These are phyloP conservation scores for Beauveria pseudobassiana DNA, from an alignment of 2,329 filamentous ascomycete species.

Conservation along the genomic window DNA sequence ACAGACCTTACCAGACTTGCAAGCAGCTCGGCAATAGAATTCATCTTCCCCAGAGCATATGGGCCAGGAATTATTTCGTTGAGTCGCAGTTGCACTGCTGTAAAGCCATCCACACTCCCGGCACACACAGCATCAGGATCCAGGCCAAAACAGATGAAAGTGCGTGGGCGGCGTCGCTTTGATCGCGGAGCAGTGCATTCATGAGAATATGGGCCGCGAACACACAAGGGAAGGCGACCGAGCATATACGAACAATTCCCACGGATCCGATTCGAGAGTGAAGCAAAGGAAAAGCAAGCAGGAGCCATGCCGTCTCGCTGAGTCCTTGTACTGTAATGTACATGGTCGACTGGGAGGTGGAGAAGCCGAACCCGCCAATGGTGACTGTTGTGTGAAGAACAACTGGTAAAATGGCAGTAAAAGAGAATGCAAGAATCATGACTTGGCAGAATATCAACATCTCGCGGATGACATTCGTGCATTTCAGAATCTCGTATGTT, in stretches of 20 bases:
- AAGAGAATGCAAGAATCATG: slow-evolving; percentile 45
- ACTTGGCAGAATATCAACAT: not conserved
- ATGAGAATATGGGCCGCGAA: slow-evolving; percentile 52
- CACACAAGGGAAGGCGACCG: slow-evolving; percentile 52
- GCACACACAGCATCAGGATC: not conserved
- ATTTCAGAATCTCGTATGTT: not conserved
- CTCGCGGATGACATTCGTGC: not conserved
- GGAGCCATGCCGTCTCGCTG: slow-evolving; percentile 63
- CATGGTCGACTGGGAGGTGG: slow-evolving; percentile 53
- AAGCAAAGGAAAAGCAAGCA: slow-evolving; percentile 60
- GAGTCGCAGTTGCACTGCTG: not conserved
- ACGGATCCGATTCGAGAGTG: slow-evolving; percentile 61
- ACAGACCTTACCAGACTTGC: not conserved
- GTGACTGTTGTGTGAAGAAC: slow-evolving; percentile 56
- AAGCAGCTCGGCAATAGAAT: not conserved
- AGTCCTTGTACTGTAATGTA: slow-evolving; percentile 57
- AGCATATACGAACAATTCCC: slow-evolving; percentile 52
- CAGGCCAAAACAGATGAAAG: not conserved
- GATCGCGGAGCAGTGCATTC: slow-evolving; percentile 32
- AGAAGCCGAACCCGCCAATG: slow-evolving; percentile 60
- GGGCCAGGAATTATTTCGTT: not conserved
- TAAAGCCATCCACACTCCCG: not conserved
- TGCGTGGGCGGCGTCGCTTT: not conserved
- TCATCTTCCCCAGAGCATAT: not conserved
- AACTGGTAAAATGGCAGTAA: slow-evolving; percentile 60